Base-by-base conservation (phyloP, 805 yeast genomes). In the Candida ficus region DNA sequence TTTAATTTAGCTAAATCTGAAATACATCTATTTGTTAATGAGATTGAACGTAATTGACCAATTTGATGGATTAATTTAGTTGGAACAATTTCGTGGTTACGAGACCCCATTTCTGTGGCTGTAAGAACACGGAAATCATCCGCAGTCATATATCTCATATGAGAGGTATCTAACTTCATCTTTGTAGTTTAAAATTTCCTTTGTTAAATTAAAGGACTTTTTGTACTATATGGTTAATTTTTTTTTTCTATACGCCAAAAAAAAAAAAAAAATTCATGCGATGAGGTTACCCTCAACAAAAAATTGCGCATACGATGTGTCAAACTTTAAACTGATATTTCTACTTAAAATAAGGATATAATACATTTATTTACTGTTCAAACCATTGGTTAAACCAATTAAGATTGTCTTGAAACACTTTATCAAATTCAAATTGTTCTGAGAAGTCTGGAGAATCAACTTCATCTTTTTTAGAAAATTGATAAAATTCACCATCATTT, bases 81-180 rank as follows among this genome's bases (percentile, higher is more conserved):
- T 16, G 99, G 99, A 18, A 93, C 98, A 41, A 93, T 77, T 58
- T 91, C 96, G 63, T 93, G 99, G 62, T 85, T 91, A 47, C 85
- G 73, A 2, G 97, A 82, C 11, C 98, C 99, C 60, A 75, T 71
- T 59, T 93, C 98, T 16, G 85, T 84, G 1, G 96, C 97, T 42
- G 82, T 82, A 33, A 93, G 76, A 9, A 89, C 93, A 42, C 84
- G 74, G 70, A 87, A 93, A 66, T 93, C 99, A 48, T 89, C 97
- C 7, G 82, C 71, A 48, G 95, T 80, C 58, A 93, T 68, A 59
- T 93, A 93, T 60, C 98, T 74, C 96, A 93, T 87, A 62, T 88
- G 95, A 8, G 93, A 71, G 0, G 95, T 85, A 52, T 93, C 97
- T 39, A 93, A 70, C 74, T 89, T 93, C 97, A 93, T 91, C 29